Conservation (phyloP, 371 early-diverging fungal species). For the Syncephalastrum racemosum region DNA sequence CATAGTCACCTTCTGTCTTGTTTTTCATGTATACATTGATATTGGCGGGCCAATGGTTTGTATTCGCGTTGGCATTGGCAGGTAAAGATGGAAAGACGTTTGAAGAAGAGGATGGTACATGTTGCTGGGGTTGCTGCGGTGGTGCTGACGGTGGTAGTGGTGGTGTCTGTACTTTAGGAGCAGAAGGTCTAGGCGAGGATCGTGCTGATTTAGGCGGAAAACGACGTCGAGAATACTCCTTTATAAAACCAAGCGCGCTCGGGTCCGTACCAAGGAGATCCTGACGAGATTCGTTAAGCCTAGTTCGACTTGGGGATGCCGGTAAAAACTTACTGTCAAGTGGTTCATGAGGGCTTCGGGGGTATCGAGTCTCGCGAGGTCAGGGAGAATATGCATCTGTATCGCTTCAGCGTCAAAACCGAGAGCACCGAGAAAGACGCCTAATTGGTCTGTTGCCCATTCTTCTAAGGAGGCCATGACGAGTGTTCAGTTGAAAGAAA, state of each 20-base stretch:
- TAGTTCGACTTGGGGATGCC: too few species aligned
- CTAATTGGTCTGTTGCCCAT: constrained; percentile 45
- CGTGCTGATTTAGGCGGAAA: constrained; percentile 36
- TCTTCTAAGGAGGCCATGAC: constrained; percentile 8
- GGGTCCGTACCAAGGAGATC: background rate
- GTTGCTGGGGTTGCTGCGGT: constrained; percentile 1
- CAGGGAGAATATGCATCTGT: constrained; percentile 39
- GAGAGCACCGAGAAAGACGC: constrained; percentile 31
- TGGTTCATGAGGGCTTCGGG: constrained; percentile 37
- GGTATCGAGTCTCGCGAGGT: constrained; percentile 29
- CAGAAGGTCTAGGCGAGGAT: constrained; percentile 28
- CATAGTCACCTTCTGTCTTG: constrained; percentile 51
- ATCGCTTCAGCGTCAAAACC: constrained; percentile 46
- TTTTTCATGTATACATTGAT: constrained; percentile 48
- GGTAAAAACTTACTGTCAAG: constrained; percentile 28
- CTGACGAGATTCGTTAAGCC: background rate
- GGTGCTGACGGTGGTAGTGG: constrained; percentile 8
- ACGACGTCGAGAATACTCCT: constrained; percentile 31
- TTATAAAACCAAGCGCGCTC: background rate
- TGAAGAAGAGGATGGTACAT: background rate
- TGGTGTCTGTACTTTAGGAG: background rate
- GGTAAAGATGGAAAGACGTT: constrained; percentile 6
- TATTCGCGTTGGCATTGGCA: constrained; percentile 3
- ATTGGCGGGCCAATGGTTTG: constrained; percentile 33
- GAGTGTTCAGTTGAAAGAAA: too few species aligned